A percentile compares a stretch with the other conserved stretches of the same genome.
phyloP scores from a whole-genome alignment of 2,329 filamentous ascomycete genomes.

The Zopfia rhizophila region DNA sequence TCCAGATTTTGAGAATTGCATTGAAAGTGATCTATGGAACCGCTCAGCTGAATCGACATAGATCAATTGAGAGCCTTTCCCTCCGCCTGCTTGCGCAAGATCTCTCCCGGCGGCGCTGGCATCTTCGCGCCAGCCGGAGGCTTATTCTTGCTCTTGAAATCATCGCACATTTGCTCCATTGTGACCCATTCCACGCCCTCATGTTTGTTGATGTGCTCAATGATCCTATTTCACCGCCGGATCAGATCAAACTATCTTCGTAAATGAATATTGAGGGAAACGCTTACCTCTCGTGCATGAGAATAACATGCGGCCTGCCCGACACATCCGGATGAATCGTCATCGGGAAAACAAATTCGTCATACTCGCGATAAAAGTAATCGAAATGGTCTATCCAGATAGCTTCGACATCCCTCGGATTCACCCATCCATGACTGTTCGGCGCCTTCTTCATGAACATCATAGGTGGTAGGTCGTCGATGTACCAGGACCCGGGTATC shows the following conservation, averaged over 20 bases:
- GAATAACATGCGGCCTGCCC: slow-evolving; percentile 75
- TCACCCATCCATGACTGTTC: slow-evolving; percentile 72
- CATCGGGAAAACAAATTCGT: slow-evolving; percentile 81
- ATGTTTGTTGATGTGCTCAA: slow-evolving; percentile 74
- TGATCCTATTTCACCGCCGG: slow-evolving; percentile 56
- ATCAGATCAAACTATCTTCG: neutral
- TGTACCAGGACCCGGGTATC: slow-evolving; percentile 73
- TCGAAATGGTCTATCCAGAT: slow-evolving; percentile 75
- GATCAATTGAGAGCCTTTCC: slow-evolving; percentile 27
- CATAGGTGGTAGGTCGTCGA: slow-evolving; percentile 71
- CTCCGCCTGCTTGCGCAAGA: slow-evolving; percentile 58
- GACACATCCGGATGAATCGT: slow-evolving; percentile 75
- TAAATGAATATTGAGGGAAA: neutral
- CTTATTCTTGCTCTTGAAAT: slow-evolving; percentile 74
- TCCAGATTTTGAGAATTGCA: neutral
- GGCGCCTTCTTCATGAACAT: slow-evolving; percentile 76
- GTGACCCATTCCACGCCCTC: slow-evolving; percentile 74
- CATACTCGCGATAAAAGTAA: slow-evolving; percentile 80
- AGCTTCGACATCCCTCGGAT: slow-evolving; percentile 69
- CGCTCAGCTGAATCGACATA: too few species aligned
- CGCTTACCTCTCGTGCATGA: slow-evolving; percentile 75
- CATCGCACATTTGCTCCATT: slow-evolving; percentile 76
- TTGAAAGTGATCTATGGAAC: neutral
- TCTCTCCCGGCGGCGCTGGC: slow-evolving; percentile 66
- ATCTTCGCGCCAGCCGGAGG: slow-evolving; percentile 69